These are phyloP conservation scores for Fistulinella prunicolor DNA, from an alignment of 768 basidiomycete genomes.

Conservation along the genomic window DNA sequence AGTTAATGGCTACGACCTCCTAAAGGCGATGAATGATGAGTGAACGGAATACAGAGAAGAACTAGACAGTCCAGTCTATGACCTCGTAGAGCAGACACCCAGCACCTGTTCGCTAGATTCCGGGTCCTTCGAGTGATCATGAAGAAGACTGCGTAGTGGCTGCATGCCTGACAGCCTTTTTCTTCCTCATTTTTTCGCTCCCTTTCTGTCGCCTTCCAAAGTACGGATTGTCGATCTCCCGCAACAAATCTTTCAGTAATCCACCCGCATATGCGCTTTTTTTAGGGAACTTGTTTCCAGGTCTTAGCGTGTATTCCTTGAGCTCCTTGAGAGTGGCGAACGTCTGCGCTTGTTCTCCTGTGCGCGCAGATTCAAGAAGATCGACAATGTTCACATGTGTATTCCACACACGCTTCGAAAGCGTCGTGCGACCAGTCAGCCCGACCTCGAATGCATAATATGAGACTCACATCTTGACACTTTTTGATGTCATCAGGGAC, in stretches of 20 bases:
- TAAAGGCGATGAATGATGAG: no score
- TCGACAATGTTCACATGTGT: constrained; percentile 36
- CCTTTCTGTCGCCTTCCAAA: constrained; percentile 17
- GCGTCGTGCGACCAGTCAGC: not conserved
- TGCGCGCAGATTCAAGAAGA: constrained; percentile 22
- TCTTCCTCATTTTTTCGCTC: constrained; percentile 13
- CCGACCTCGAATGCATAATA: not conserved
- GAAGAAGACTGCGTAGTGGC: no score
- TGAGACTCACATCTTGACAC: constrained; percentile 17
- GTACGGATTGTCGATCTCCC: constrained; percentile 23
- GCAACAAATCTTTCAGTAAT: constrained; percentile 28
- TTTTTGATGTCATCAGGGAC: no score
- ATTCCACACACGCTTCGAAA: constrained; percentile 19
- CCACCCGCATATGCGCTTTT: constrained; percentile 27
- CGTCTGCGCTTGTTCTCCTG: constrained; percentile 13
- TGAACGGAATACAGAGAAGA: no score
- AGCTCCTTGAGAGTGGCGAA: constrained; percentile 28
- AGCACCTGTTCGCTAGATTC: no score
- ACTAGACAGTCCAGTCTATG: no score
- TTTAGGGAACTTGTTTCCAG: constrained; percentile 27
- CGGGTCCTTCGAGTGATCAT: no score
- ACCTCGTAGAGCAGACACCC: no score
- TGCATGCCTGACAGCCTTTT: constrained; percentile 10
- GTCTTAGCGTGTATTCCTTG: constrained; percentile 21
- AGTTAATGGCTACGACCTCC: no score